Evolutionary conservation across 2,329 filamentous ascomycete species (phyloP), one percentile per base, ranked within the genome.

Genomic region (Eurotiales sp.): DNA sequence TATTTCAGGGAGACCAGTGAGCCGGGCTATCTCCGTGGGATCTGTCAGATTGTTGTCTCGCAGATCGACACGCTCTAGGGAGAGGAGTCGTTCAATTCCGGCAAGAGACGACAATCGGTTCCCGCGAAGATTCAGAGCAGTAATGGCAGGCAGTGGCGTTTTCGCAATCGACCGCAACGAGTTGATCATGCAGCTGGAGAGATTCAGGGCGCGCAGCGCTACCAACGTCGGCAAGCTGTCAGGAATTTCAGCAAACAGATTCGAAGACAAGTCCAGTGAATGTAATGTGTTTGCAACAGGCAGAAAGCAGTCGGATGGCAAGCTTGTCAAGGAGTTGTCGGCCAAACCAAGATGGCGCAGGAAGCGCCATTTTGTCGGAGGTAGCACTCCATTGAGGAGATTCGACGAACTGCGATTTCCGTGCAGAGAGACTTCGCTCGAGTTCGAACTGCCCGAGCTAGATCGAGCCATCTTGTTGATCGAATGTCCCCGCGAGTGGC

Each of bases 101-200:
- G 90, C 90, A 53, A 99, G 81, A 2, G 90, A 95, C 53, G 84
- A 81, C 53, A 99, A 79, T 41, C 91, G 84, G 67, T 99, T 99
- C 45, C 84, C 88, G 52, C 92, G 85, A 50, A 99, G 80, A 63
- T 97, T 97, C 52, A 99, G 77, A 1, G 91, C 91, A 1, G 88
- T 95, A 56, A 99, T 96, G 17, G 93, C 92, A 23, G 93, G 92
- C 4, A 99, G 78, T 11, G 93, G 68, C 62, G 87, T 93, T 56
- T 87, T 84, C 2, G 85, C 85, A 37, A 99, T 77, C 2, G 92
- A 96, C 62, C 95, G 88, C 51, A 99, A 77, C 14, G 90, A 93
- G 60, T 92, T 88, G 56, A 99, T 97, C 91, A 97, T 96, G 77
- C 92, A 97, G 63, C 95, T 88, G 3, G 92, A 95, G 22, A 99